Evolutionary conservation across 2,329 filamentous ascomycete species (phyloP).

Genomic region (Metarhizium rileyi): DNA sequence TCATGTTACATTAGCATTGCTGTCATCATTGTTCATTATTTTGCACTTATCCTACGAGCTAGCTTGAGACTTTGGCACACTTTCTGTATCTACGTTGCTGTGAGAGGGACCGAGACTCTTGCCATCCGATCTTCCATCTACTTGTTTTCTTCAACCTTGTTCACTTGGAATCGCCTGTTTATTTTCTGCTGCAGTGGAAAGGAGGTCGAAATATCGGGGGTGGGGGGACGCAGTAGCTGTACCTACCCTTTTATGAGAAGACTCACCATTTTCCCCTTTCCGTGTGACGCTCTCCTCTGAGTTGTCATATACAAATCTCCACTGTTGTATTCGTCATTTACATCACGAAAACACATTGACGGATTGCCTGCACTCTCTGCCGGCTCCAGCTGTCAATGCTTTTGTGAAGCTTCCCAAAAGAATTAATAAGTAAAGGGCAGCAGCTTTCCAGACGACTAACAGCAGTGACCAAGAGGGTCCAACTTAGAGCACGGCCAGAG

Average conservation of each 20-base stretch:
- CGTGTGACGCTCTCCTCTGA: constrained; percentile 8
- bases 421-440: neutral
- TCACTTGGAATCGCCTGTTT: neutral
- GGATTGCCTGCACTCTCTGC: neutral
- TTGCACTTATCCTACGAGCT: neutral
- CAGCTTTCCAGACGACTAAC: neutral
- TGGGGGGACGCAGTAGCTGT: constrained; percentile 12
- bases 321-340: neutral
- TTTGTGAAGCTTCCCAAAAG: neutral
- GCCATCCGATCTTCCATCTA: neutral
- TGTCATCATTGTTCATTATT: neutral
- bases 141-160: neutral
- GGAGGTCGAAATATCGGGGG: neutral
- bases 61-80: neutral
- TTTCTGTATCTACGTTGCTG: neutral
- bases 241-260: constrained; percentile 13
- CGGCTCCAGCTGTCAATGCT: neutral
- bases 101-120: neutral
- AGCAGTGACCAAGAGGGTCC: neutral
- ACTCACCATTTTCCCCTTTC: constrained; percentile 9
- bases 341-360: neutral
- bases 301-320: constrained; percentile 2
- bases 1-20: neutral
- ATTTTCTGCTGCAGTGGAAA: neutral
- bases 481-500: neutral